These are phyloP conservation scores for Cornus suecica DNA, from an alignment of 148 eudicot species.

Conservation along the genomic window DNA sequence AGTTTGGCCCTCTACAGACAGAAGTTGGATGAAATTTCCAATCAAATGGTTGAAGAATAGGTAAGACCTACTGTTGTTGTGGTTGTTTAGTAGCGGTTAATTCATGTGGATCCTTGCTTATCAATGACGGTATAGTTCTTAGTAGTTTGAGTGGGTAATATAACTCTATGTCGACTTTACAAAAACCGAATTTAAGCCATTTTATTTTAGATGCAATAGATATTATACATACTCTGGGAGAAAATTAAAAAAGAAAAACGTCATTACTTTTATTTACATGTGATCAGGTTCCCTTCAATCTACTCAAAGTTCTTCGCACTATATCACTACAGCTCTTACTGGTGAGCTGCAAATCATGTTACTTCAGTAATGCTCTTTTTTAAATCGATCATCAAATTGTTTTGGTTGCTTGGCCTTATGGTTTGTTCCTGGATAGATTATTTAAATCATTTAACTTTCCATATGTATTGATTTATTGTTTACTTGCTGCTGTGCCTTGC, in stretches of 20 bases:
- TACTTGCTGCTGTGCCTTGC: not conserved
- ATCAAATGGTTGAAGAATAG: not conserved
- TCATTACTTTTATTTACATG: not conserved
- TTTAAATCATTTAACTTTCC: too few species aligned
- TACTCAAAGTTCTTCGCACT: not conserved
- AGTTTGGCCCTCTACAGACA: conserved; percentile 42
- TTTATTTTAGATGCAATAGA: too few species aligned
- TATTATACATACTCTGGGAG: not conserved
- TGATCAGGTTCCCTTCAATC: not conserved
- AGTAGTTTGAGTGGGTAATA: too few species aligned
- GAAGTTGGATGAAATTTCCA: conserved; percentile 26
- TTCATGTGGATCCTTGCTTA: not conserved
- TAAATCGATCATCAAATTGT: too few species aligned
- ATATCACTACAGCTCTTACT: not conserved
- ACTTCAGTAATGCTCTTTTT: not conserved
- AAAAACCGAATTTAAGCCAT: too few species aligned
- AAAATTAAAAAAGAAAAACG: too few species aligned
- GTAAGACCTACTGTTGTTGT: not conserved
- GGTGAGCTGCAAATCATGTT: not conserved
- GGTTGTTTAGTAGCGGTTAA: not conserved
- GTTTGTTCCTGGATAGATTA: too few species aligned
- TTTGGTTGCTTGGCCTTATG: too few species aligned
- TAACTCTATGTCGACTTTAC: not conserved
- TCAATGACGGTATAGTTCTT: not conserved
- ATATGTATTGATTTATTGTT: too few species aligned